phyloP scores from a whole-genome alignment of 495 filamentous ascomycete genomes.

The Aspergillus bertholletiae region DNA sequence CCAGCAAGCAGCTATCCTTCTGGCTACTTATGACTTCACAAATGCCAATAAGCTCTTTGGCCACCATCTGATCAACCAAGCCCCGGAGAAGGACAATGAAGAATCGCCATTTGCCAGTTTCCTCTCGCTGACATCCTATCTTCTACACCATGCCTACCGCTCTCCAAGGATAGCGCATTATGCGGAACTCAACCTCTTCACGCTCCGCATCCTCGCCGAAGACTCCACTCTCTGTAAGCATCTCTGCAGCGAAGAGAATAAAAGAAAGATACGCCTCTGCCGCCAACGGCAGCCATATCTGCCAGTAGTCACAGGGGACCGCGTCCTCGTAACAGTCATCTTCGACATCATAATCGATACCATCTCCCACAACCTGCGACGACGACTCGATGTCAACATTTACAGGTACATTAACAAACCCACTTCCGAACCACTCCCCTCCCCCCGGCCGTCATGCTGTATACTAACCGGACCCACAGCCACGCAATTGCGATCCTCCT shows the following conservation, averaged over 20 bases:
- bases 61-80: constrained; percentile 68
- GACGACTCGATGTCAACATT: constrained; percentile 76
- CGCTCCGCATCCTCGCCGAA: constrained; percentile 82
- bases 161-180: constrained; percentile 75
- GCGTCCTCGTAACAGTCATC: constrained; percentile 68
- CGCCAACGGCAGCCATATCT: constrained; percentile 86
- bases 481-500: constrained; percentile 70
- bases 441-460: background rate
- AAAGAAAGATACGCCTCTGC: constrained; percentile 74
- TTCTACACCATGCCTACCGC: constrained; percentile 88
- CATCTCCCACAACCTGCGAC: constrained; percentile 89
- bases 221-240: constrained; percentile 80
- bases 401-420: constrained; percentile 63
- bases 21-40: constrained; percentile 89
- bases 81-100: constrained; percentile 57
- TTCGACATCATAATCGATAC: constrained; percentile 85
- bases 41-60: constrained; percentile 96
- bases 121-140: constrained; percentile 86
- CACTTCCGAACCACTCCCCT: background rate
- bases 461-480: constrained; percentile 17
- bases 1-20: constrained; percentile 69
- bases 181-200: constrained; percentile 75
- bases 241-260: constrained; percentile 78
- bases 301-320: constrained; percentile 67
- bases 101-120: constrained; percentile 78